phyloP scores from a whole-genome alignment of 495 filamentous ascomycete species.

The Pyronema domesticum region DNA sequence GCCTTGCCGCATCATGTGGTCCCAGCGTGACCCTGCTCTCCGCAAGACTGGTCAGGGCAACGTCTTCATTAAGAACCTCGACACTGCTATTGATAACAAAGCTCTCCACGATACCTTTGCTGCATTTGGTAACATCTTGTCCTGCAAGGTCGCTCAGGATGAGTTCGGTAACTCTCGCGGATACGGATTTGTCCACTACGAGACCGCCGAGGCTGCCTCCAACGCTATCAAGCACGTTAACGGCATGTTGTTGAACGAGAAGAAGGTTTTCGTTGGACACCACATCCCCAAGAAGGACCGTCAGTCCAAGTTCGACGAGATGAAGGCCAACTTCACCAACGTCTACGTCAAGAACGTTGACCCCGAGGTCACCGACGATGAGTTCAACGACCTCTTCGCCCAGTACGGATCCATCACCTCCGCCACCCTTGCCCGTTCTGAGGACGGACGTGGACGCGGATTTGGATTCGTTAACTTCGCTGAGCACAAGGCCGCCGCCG shows the following conservation, averaged over 20 bases:
- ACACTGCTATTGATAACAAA: constrained; percentile 98
- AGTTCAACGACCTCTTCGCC: constrained; percentile 87
- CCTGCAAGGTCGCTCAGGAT: constrained; percentile 98
- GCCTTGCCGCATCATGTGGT: constrained; percentile 99
- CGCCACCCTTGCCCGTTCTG: constrained; percentile 80
- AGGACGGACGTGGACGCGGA: constrained; percentile 78
- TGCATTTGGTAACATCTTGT: constrained; percentile 96
- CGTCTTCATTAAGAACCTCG: constrained; percentile 99
- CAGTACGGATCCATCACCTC: constrained; percentile 87
- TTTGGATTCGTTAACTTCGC: constrained; percentile 98
- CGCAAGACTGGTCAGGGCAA: constrained; percentile 99
- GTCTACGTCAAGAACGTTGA: constrained; percentile 98
- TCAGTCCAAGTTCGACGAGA: constrained; percentile 99
- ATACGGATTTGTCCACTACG: constrained; percentile 99
- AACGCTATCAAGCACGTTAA: constrained; percentile 99
- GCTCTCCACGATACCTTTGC: constrained; percentile 98
- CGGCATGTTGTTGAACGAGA: constrained; percentile 98
- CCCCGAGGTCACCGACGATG: constrained; percentile 69
- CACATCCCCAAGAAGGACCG: constrained; percentile 99
- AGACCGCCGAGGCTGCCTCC: constrained; percentile 91
- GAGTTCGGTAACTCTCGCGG: constrained; percentile 91
- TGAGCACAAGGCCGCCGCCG: constrained; percentile 70
- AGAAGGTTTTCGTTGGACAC: constrained; percentile 99
- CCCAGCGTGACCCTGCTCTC: constrained; percentile 94
- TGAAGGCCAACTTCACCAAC: constrained; percentile 99